Evolutionary conservation across 495 filamentous ascomycete species (phyloP), one percentile per base, ranked within the genome.

Genomic region (Trichoderma orchidacearum): DNA sequence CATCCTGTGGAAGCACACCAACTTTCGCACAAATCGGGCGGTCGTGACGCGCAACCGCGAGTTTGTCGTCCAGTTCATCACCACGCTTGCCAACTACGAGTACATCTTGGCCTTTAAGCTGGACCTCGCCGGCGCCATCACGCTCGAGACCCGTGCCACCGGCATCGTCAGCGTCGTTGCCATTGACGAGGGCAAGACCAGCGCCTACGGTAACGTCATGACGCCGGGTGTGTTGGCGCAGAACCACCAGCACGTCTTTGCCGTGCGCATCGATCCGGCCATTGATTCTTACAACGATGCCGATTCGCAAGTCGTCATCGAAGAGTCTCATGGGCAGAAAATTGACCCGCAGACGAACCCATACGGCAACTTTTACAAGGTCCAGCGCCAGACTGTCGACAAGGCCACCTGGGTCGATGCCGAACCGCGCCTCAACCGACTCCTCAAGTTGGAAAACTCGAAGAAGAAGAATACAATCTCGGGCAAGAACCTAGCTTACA

Each of bases 231-330:
- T 87, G 18, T 78, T 90, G 58, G 85, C 66, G 67, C 66, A 57
- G 63, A 81, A 53, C 80, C 88, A 93, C 61, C 88, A 93, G 62
- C 88, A 93, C 69, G 85, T 91, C 65, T 90, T 93, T 69, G 87
- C 85, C 2, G 79, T 91, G n/a, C 85, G 88, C 12, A 74, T 94
- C 15, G 88, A 94, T 65, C 88, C 88, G 1, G 77, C 79, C 18
- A 78, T 94, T 59, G 88, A 94, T 61, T 89, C 88, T 9, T 78
- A 79, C 60, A 67, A 74, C 38, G 87, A 88, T 61, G 77, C 82
- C 3, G 65, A 89, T 29, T 81, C 83, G 41, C 83, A 83, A 15
- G 77, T 85, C 35, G 71, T 86, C 0, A 79, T 90, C 69, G 84
- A 85, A n/a, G 77, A 84, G 51, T 80, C 78, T n/a, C 62, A 64